These are phyloP conservation scores for Arthrobotrys sphaeroides DNA, from an alignment of 2,329 filamentous ascomycete species.

Conservation along the genomic window DNA sequence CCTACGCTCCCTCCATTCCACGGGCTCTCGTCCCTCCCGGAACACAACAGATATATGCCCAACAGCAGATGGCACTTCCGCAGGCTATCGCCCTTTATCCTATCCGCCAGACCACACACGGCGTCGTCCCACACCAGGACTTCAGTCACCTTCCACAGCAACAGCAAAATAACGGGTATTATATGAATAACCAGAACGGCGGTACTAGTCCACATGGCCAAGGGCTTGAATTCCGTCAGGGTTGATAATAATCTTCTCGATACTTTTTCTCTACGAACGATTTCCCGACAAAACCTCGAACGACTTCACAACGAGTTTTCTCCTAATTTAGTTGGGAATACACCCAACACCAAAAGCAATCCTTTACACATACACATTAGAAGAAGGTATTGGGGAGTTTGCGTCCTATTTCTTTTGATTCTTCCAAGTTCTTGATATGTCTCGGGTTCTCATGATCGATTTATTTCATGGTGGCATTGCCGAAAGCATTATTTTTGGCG, in stretches of 20 bases:
- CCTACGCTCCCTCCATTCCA: constrained; percentile 46
- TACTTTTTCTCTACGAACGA: not conserved
- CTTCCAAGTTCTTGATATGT: constrained; percentile 23
- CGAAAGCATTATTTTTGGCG: constrained; percentile 45
- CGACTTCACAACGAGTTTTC: constrained; percentile 28
- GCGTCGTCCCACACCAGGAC: constrained; percentile 49
- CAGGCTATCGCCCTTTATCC: constrained; percentile 44
- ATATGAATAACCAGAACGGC: constrained; percentile 48
- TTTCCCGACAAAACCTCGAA: not conserved
- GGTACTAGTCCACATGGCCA: constrained; percentile 40
- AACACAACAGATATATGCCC: constrained; percentile 49
- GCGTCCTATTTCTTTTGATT: constrained; percentile 26
- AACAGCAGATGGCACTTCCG: constrained; percentile 48
- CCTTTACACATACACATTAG: constrained; percentile 53
- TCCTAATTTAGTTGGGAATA: constrained; percentile 16
- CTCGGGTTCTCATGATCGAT: constrained; percentile 37
- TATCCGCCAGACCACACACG: constrained; percentile 43
- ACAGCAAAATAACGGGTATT: constrained; percentile 52
- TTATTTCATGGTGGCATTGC: constrained; percentile 37
- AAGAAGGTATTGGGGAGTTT: constrained; percentile 54
- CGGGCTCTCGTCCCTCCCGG: constrained; percentile 49
- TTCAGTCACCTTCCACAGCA: constrained; percentile 53
- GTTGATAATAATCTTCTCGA: not conserved
- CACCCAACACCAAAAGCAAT: constrained; percentile 46
- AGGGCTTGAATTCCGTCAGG: constrained; percentile 45